A percentile compares a stretch with the other conserved stretches of the same genome.
phyloP scores from a whole-genome alignment of 176 grass and related monocot species.

The Cymbopogon citratus region DNA sequence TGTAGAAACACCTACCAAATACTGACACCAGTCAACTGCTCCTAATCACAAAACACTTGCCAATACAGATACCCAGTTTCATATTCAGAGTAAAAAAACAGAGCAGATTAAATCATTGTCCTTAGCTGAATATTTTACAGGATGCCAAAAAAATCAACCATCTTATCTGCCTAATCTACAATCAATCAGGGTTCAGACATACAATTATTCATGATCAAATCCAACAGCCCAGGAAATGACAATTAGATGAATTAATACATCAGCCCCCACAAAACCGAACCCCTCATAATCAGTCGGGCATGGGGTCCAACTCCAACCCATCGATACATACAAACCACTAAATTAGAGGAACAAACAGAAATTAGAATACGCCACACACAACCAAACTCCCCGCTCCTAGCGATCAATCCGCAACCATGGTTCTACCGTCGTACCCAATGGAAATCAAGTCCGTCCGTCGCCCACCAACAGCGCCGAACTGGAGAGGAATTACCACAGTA shows the following conservation, averaged over 20 bases:
- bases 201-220: not conserved
- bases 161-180: not conserved
- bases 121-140: not conserved
- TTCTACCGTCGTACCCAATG: not conserved
- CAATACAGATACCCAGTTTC: too few relatives aligned
- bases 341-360: not conserved
- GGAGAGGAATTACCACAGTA: not conserved
- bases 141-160: not conserved
- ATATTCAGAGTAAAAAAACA: not conserved
- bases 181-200: not conserved
- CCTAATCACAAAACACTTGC: not conserved
- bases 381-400: not conserved
- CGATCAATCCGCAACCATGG: not conserved
- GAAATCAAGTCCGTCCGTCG: not conserved
- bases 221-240: not conserved
- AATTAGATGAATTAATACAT: not conserved
- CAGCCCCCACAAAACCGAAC: not conserved
- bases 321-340: not conserved
- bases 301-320: not conserved
- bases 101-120: not conserved
- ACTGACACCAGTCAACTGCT: not conserved
- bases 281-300: not conserved
- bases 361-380: not conserved
- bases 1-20: not conserved
- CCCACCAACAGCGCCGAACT: not conserved